Percentiles rank a stretch among this genome's conserved stretches.
Conservation (phyloP, 306 rosid species). For the Urtica urens region DNA sequence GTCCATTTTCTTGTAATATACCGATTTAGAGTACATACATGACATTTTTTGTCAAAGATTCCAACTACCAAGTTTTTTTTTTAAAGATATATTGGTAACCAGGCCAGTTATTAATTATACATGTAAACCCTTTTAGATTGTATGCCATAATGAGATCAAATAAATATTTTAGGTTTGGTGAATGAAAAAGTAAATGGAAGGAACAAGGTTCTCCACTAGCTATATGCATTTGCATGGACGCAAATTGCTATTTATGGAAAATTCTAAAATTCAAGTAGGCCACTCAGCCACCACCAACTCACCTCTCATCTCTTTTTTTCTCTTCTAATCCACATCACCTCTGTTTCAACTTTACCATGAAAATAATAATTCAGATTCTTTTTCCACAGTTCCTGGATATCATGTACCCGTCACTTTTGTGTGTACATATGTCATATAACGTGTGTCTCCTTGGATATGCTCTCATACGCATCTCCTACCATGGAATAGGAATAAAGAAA, state of each 20-base stretch:
- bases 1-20: too few species aligned
- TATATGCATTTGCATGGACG: too few species aligned
- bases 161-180: not conserved
- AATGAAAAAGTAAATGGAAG: conserved; percentile 17
- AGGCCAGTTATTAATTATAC: too few species aligned
- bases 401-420: conserved; percentile 9
- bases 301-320: not conserved
- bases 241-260: conserved; percentile 24
- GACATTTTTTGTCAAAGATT: too few species aligned
- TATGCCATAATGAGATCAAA: not conserved
- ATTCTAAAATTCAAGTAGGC: conserved; percentile 20
- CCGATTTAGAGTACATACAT: too few species aligned
- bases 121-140: not conserved
- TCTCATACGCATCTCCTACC: conserved; percentile 37
- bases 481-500: conserved; percentile 40
- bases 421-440: too few species aligned
- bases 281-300: conserved; percentile 24
- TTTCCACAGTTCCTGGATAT: conserved; percentile 63
- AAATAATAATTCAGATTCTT: conserved; percentile 61
- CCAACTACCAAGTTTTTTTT: too few species aligned
- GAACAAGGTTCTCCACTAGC: conserved; percentile 36
- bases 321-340: conserved; percentile 17
- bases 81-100: too few species aligned
- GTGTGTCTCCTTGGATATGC: conserved; percentile 21
- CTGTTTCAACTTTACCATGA: conserved; percentile 34